Percentiles rank a stretch among this genome's conserved stretches.
phyloP scores from a whole-genome alignment of 345 rosid species.

The Euphorbia lathyris region DNA sequence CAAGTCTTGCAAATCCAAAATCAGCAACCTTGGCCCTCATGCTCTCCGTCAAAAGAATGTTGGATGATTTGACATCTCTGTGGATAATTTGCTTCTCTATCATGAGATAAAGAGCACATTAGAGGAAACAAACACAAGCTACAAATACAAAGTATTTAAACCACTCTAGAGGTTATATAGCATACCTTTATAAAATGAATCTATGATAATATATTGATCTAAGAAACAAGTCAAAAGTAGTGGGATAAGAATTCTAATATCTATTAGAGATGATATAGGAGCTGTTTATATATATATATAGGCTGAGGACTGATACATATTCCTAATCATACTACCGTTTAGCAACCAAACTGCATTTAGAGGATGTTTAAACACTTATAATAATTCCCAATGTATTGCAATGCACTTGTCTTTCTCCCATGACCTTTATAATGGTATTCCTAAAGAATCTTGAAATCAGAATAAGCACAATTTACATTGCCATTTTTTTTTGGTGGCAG shows the following conservation, averaged over 20 bases:
- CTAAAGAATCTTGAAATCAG: neutral
- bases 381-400: neutral
- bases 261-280: neutral
- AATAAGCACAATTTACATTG: neutral
- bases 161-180: neutral
- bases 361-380: neutral
- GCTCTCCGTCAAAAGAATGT: slow-evolving; percentile 84
- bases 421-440: neutral
- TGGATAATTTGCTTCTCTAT: slow-evolving; percentile 91
- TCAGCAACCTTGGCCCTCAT: slow-evolving; percentile 97
- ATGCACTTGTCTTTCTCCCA: neutral
- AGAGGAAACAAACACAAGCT: slow-evolving; percentile 1
- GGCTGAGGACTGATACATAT: neutral
- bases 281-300: neutral
- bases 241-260: neutral
- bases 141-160: neutral
- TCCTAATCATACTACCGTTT: neutral
- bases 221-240: neutral
- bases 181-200: neutral
- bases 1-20: slow-evolving; percentile 92
- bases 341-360: neutral
- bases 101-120: slow-evolving; percentile 13
- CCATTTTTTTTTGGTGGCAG: neutral
- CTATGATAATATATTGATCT: neutral
- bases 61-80: slow-evolving; percentile 92